Evolutionary conservation across 495 filamentous ascomycete species (phyloP), one percentile per base, ranked within the genome.

Genomic region (Schizothecium vesticola): DNA sequence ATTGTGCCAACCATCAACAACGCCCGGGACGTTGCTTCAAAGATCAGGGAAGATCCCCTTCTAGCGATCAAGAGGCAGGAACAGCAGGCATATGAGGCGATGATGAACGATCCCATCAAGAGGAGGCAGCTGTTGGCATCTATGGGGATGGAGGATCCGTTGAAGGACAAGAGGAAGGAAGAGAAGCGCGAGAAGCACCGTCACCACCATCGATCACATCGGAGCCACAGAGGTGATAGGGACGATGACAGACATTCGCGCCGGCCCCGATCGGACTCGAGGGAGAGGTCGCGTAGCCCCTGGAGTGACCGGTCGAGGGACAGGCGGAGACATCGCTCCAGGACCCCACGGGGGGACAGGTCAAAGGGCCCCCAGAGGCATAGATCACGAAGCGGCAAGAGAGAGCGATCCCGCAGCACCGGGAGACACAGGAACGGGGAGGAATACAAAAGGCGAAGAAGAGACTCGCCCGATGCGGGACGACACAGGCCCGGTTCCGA

Each of bases 1-100:
- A 85, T 84, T 7, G 69, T 86, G 31, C 81, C 86, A 36, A 83
- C 83, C 63, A 67, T 87, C 13, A 87, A 87, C 76, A 90, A 85
- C 65, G 78, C 87, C 57, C 82, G 92, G 55, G 95, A 98, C 78
- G 90, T 88, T 0, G 89, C 91, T 68, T 72, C 85, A 13, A 99
- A 99, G 81, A 89, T 98, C 59, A 79, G 91, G 74, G 90, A 93
- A 64, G 95, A 99, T 74, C 95, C 95, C 43, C 79, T 99, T 72
- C 77, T 99, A 33, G 91, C 92, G 61, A 96, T 99, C 74, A 96
- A 94, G 84, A 91, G 87, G 78, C 88, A 92, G 76, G 93, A 97
- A 74, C 93, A 97, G 79, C 91, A 91, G 66, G 92, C 92, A 7
- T 94, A 94, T 73, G 92, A 97, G 77, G 87, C 88, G 0, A 87